phyloP scores from a whole-genome alignment of 768 basidiomycete species.

The Boletus rex-veris region DNA sequence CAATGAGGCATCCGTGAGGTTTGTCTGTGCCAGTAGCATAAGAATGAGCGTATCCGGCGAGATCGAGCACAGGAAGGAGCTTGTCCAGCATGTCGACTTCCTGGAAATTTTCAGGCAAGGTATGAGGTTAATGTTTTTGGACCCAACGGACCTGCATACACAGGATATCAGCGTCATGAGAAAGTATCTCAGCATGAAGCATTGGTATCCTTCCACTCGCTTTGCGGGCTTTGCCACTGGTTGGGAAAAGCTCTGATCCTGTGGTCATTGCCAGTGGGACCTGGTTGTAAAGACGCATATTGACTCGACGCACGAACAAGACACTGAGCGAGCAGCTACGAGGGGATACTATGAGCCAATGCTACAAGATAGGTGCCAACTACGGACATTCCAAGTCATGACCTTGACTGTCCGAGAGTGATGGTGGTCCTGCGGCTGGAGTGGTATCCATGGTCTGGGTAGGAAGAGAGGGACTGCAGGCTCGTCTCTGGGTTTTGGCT shows the following conservation, averaged over 20 bases:
- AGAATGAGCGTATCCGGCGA: constrained; percentile 59
- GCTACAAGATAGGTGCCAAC: neutral
- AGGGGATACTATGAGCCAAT: constrained; percentile 2
- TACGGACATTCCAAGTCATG: constrained; percentile 82
- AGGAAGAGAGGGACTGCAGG: constrained; percentile 8
- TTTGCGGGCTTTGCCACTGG: constrained; percentile 76
- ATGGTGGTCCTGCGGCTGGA: constrained; percentile 4
- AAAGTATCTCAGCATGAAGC: constrained; percentile 71
- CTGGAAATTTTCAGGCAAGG: constrained; percentile 36
- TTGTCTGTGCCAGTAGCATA: constrained; percentile 73
- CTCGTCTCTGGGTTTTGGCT: constrained; percentile 4
- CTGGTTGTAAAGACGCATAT: neutral
- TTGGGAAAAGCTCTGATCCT: constrained; percentile 83
- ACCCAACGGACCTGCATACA: constrained; percentile 71
- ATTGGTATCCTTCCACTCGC: constrained; percentile 68
- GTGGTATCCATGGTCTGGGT: constrained; percentile 36
- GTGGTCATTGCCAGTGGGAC: neutral
- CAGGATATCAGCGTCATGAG: constrained; percentile 72
- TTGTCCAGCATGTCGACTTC: constrained; percentile 84
- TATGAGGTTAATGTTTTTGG: neutral
- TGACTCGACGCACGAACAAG: constrained; percentile 62
- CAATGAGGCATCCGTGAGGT: constrained; percentile 83
- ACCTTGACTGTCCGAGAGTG: constrained; percentile 41
- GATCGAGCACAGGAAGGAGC: constrained; percentile 62
- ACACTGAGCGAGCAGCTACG: constrained; percentile 71